Percentiles rank a stretch among this genome's conserved stretches.
Evolutionary conservation across 2,329 filamentous ascomycete species (phyloP).

Genomic region (Amesomyces nigricolor): DNA sequence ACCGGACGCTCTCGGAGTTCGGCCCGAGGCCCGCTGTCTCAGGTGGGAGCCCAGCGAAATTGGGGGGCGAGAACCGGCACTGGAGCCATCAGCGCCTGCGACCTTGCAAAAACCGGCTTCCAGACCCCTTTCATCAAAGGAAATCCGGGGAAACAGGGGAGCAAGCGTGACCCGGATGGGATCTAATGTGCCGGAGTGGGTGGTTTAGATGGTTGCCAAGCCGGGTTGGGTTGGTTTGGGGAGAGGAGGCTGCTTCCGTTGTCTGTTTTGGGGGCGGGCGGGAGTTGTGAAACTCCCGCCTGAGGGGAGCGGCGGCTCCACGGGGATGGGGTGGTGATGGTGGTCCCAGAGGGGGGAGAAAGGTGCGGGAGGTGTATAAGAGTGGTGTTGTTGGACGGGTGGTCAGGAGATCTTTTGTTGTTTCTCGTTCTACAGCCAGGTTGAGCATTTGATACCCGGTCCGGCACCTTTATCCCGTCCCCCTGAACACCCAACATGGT

Average conservation of each 20-base stretch:
- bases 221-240: constrained; percentile 11
- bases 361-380: not conserved
- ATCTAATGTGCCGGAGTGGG: no score
- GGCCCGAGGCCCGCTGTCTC: no score
- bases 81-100: no score
- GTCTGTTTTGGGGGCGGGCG: constrained; percentile 9
- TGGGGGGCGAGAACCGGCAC: no score
- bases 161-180: no score
- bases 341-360: not conserved
- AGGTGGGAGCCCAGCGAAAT: no score
- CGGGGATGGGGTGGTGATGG: not conserved
- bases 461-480: no score
- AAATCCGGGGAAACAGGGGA: constrained; percentile 4
- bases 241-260: constrained; percentile 16
- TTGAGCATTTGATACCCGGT: no score
- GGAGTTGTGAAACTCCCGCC: constrained; percentile 11
- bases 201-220: constrained; percentile 13
- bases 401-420: not conserved
- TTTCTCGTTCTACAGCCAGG: not conserved
- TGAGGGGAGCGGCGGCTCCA: not conserved
- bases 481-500: constrained; percentile 6
- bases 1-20: no score
- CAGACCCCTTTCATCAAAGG: not conserved
- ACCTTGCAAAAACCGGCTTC: constrained; percentile 1
- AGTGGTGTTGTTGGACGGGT: not conserved